Evolutionary conservation across 139 green algal genomes (phyloP), one percentile per base, ranked within the genome.

Genomic region (Tetraselmis striata): DNA sequence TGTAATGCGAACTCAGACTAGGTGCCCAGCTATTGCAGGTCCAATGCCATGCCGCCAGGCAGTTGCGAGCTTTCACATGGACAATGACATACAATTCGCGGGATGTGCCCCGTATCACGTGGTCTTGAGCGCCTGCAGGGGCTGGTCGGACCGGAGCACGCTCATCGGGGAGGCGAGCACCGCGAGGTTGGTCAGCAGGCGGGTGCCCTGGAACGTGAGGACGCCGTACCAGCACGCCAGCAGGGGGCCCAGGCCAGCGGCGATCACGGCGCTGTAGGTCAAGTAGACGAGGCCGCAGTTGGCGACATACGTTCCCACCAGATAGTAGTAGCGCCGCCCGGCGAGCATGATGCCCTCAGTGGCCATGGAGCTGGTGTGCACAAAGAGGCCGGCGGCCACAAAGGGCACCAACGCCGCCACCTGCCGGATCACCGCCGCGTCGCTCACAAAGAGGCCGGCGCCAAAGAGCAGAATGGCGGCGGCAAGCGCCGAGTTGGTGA

Each of bases 341-440:
- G 83, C 86, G 23, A 89, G 79, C 76, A 89, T 76, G 59, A 86
- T 87, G 74, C 86, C 86, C 76, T 89, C 86, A 29, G 81, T 87
- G 59, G 81, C 83, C 81, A 89, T 87, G 29, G 81, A 85, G 31
- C 58, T 29, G 30, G 86, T 85, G 81, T 89, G 86, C 1, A 85
- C 22, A 25, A 86, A 74, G 26, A 89, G 79, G 29, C 58, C 28
- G 26, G 80, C 1, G 67, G 59, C 80, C 75, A 86, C 58, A 1
- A 85, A 24, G 0, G 83, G 79, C 28, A 77, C 67, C 32, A 77
- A 5, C 28, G 28, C 24, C 23, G 23, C 1, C 76, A 87, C 80
- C 1, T 75, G 5, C 0, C n/a, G 29, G 29, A 84, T 77, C 24
- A 89, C 83, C 2, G 78, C 79, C 1, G 76, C 24, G 81, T 75